Percentiles rank a stretch among this genome's conserved stretches.
phyloP scores from a whole-genome alignment of 2,329 filamentous ascomycete species.

The Niveomyces coronatus region DNA sequence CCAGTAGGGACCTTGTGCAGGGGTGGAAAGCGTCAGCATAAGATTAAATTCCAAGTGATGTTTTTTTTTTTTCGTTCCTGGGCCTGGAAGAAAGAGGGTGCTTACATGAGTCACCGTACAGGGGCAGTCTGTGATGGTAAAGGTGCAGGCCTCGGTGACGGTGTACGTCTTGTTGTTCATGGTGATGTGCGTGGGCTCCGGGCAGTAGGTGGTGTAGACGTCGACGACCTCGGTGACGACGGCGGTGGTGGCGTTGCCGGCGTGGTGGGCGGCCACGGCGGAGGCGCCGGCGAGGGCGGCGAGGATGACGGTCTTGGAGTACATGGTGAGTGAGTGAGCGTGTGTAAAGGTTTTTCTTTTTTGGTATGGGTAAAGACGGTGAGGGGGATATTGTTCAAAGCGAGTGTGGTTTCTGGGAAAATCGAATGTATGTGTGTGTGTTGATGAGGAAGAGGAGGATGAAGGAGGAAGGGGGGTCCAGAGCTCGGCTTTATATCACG shows the following conservation, averaged over 20 bases:
- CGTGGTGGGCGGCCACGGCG: conserved; percentile 9
- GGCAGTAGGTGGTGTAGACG: conserved; percentile 31
- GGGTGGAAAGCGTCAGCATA: too few species aligned
- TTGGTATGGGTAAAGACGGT: too few species aligned
- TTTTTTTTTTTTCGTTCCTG: background rate
- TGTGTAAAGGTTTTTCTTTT: conserved; percentile 6
- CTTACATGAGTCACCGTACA: conserved; percentile 33
- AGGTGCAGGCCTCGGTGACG: conserved; percentile 41
- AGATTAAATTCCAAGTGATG: too few species aligned
- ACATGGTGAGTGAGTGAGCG: conserved; percentile 19
- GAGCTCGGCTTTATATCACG: too few species aligned
- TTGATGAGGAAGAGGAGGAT: too few species aligned
- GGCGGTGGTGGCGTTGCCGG: conserved; percentile 12
- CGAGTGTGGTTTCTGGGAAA: too few species aligned
- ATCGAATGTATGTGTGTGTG: background rate
- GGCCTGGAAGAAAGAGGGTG: conserved; percentile 11
- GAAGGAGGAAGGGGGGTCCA: too few species aligned
- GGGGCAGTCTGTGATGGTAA: conserved; percentile 46
- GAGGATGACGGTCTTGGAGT: conserved; percentile 17
- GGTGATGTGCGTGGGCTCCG: conserved; percentile 39
- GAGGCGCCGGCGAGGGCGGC: conserved; percentile 17
- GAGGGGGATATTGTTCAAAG: too few species aligned
- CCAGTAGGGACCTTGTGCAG: too few species aligned
- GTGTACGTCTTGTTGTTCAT: conserved; percentile 42
- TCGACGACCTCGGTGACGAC: conserved; percentile 26